phyloP scores from a whole-genome alignment of 768 basidiomycete species.

The Boletus speciosus region DNA sequence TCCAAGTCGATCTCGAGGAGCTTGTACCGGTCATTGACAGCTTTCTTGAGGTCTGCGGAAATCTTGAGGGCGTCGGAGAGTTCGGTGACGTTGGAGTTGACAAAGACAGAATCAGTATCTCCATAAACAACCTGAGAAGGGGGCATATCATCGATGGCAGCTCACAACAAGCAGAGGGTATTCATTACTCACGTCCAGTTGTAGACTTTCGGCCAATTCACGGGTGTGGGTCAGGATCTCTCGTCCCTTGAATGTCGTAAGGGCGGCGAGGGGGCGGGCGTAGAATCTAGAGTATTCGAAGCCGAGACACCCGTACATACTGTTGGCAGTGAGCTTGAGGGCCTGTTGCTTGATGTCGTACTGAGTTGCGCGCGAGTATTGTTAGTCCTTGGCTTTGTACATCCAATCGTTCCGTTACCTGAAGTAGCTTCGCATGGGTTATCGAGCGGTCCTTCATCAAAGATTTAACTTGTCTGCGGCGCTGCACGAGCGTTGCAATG shows the following conservation, averaged over 20 bases:
- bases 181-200: conserved; percentile 73
- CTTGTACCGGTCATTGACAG: conserved; percentile 93
- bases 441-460: conserved; percentile 88
- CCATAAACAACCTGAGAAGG: conserved; percentile 87
- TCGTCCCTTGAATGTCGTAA: conserved; percentile 96
- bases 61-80: conserved; percentile 88
- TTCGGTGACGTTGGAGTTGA: conserved; percentile 92
- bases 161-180: background rate
- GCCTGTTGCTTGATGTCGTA: conserved; percentile 98
- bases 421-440: conserved; percentile 71
- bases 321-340: conserved; percentile 96
- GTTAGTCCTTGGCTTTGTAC: background rate
- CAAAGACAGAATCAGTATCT: conserved; percentile 98
- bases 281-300: conserved; percentile 97
- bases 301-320: conserved; percentile 99
- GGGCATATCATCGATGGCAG: background rate
- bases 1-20: conserved; percentile 97
- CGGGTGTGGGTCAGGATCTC: conserved; percentile 93
- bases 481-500: conserved; percentile 92
- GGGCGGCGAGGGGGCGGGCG: conserved; percentile 91
- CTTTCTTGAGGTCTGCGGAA: conserved; percentile 89
- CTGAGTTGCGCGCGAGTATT: conserved; percentile 36
- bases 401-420: conserved; percentile 47
- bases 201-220: conserved; percentile 86
- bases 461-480: conserved; percentile 86